Percentiles rank a stretch among this genome's conserved stretches.
These are phyloP conservation scores for Blastomyces silverae DNA, from an alignment of 2,329 filamentous ascomycete genomes.

Conservation along the genomic window DNA sequence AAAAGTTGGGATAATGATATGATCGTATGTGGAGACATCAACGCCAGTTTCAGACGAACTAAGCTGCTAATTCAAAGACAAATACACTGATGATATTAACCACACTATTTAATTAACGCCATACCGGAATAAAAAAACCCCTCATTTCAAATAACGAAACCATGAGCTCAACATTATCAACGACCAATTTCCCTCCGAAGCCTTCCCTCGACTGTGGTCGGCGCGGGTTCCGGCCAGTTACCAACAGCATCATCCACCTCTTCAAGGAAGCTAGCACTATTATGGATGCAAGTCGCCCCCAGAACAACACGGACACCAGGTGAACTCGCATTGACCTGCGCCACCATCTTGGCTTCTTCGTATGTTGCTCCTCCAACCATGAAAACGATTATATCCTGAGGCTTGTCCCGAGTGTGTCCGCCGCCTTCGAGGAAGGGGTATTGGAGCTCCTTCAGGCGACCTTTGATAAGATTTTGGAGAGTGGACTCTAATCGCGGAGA, in stretches of 20 bases:
- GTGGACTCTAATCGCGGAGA: conserved; percentile 81
- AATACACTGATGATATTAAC: conserved; percentile 6
- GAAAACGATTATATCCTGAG: conserved; percentile 92
- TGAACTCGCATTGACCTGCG: conserved; percentile 85
- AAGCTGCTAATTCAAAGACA: background rate
- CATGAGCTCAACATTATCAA: conserved; percentile 24
- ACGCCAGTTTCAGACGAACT: no score
- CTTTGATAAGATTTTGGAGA: conserved; percentile 88
- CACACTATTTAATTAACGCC: background rate
- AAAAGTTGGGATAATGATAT: no score
- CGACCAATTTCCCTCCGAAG: conserved; percentile 56
- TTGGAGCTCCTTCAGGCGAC: conserved; percentile 72
- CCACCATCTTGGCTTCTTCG: conserved; percentile 92
- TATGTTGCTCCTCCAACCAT: conserved; percentile 91
- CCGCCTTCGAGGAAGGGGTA: conserved; percentile 92
- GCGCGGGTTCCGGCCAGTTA: conserved; percentile 68
- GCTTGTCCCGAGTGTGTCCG: conserved; percentile 82
- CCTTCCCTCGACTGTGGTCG: conserved; percentile 55
- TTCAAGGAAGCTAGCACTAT: conserved; percentile 78
- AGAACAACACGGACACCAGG: conserved; percentile 85
- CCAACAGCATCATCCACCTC: conserved; percentile 85
- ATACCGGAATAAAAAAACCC: background rate
- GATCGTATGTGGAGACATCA: no score
- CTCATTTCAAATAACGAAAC: background rate
- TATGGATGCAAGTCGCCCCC: conserved; percentile 81